phyloP scores from a whole-genome alignment of 2,329 filamentous ascomycete species.

The Alternaria incomplexa region DNA sequence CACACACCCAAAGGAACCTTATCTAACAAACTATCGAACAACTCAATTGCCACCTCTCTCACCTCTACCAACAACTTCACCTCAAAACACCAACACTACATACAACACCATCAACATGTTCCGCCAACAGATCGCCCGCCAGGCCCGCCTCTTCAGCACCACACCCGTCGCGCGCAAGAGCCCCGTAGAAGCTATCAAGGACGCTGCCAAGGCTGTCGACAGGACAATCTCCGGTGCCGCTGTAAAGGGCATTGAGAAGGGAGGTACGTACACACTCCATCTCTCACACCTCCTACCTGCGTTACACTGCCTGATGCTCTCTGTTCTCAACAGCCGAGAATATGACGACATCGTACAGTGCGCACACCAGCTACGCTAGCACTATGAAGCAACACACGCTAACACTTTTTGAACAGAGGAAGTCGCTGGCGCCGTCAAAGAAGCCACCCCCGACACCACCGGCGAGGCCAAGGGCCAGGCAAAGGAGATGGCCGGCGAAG shows the following conservation, averaged over 20 bases:
- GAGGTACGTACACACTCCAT: slow-evolving; percentile 56
- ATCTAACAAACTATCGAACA: slow-evolving; percentile 9
- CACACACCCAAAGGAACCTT: slow-evolving; percentile 1
- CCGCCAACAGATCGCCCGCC: slow-evolving; percentile 52
- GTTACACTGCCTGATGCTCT: slow-evolving; percentile 5
- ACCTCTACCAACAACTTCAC: slow-evolving; percentile 1
- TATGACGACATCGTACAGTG: slow-evolving; percentile 16
- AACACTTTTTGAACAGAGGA: slow-evolving; percentile 52
- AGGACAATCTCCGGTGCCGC: slow-evolving; percentile 60
- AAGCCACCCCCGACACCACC: slow-evolving; percentile 33
- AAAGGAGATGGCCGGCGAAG: slow-evolving; percentile 48
- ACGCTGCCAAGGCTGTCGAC: slow-evolving; percentile 65
- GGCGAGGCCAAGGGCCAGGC: slow-evolving; percentile 51
- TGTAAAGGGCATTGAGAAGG: slow-evolving; percentile 68
- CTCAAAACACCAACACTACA: slow-evolving; percentile 4
- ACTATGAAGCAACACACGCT: slow-evolving; percentile 1
- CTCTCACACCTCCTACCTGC: not conserved
- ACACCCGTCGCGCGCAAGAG: slow-evolving; percentile 57
- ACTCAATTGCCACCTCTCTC: slow-evolving; percentile 1
- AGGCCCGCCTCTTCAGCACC: slow-evolving; percentile 61
- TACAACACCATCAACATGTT: slow-evolving; percentile 49
- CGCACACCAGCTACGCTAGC: not conserved
- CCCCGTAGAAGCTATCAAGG: slow-evolving; percentile 62
- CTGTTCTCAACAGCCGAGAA: slow-evolving; percentile 8
- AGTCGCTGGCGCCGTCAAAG: slow-evolving; percentile 53